Base-by-base conservation (phyloP, 1,284 basidiomycete species). In the Sphagnurus paluster region DNA sequence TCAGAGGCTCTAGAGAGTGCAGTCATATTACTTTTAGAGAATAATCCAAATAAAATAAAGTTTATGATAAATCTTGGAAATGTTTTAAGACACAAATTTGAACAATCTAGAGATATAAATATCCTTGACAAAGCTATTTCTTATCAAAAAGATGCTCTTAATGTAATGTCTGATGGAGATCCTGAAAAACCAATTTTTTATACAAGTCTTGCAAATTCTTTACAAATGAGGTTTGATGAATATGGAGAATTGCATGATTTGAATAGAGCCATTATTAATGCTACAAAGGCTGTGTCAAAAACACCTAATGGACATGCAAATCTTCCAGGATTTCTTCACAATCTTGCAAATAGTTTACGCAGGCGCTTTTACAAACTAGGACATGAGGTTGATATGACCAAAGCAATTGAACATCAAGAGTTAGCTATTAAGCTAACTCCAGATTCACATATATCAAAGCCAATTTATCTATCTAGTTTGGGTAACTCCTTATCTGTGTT, bases 391-490 rank as follows among this genome's bases (percentile, higher is more conserved):
- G 34, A 44, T 17, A 2, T 37, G 8, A 16, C 19, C 11, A 17
- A 28, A 26, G 25, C 25, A 16, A 40, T 40, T 13, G 17, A 26
- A 14, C 32, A 28, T 14, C 42, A 43, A 13, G 17, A 46, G 32
- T 24, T 42, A 26, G 52, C 47, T 16, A 32, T 50, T 26, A 17
- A 44, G 9, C 23, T 50, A 9, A 52, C 49, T 23, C 40, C 44
- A 38, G 39, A 45, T 24, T 23, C 28, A 7, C 42, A 54, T 44
- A 19, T 17, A 17, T 14, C 41, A 13, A 42, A 25, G 16, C 16
- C 53, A 14, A 1, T n/a, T 8, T 29, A 26, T n/a, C 23, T 53
- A 9, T 35, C 19, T n/a, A 49, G 48, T 35, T 38, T 55, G 23
- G 53, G 48, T 4, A 46, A 13, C 9, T 50, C 45, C 4, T 40